Conservation (phyloP, 2,329 filamentous ascomycete genomes). For the Ophioceras dolichostomum region DNA sequence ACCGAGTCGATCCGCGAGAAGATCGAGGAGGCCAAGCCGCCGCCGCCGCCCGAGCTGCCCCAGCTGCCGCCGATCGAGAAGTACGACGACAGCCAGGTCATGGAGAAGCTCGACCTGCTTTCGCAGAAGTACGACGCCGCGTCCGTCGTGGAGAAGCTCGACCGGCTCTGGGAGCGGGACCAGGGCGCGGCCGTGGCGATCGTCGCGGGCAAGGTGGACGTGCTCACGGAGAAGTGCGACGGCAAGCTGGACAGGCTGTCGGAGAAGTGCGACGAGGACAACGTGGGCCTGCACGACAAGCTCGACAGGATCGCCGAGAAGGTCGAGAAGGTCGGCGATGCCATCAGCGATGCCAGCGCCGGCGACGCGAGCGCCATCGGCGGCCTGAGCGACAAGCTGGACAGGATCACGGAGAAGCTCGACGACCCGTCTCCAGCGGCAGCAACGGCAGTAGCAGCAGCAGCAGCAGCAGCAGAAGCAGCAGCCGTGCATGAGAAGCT, state of each 20-base stretch:
- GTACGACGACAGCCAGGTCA: conserved; percentile 51
- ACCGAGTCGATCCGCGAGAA: conserved; percentile 41
- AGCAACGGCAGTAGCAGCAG: conserved; percentile 33
- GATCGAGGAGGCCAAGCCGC: conserved; percentile 48
- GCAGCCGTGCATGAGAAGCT: conserved; percentile 44
- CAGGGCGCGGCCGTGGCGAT: conserved; percentile 18
- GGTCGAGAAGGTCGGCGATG: not conserved
- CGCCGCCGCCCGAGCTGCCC: conserved; percentile 45
- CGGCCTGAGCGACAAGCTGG: not conserved
- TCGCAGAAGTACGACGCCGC: conserved; percentile 28
- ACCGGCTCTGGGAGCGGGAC: conserved; percentile 40
- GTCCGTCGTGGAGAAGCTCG: conserved; percentile 38
- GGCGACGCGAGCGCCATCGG: too few species aligned
- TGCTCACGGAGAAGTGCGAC: conserved; percentile 59
- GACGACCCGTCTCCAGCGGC: not conserved
- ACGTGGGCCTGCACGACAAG: conserved; percentile 24
- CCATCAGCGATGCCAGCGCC: too few species aligned
- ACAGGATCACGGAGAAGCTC: not conserved
- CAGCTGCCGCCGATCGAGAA: conserved; percentile 46
- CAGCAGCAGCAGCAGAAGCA: too few species aligned
- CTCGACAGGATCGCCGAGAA: conserved; percentile 23
- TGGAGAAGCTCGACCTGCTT: conserved; percentile 39
- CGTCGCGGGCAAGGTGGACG: too few species aligned
- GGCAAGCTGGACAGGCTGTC: conserved; percentile 35
- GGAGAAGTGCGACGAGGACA: not conserved